Evolutionary conservation across 192 early-diverging fungal species (phyloP).

Genomic region (Chytriomyces sp.): DNA sequence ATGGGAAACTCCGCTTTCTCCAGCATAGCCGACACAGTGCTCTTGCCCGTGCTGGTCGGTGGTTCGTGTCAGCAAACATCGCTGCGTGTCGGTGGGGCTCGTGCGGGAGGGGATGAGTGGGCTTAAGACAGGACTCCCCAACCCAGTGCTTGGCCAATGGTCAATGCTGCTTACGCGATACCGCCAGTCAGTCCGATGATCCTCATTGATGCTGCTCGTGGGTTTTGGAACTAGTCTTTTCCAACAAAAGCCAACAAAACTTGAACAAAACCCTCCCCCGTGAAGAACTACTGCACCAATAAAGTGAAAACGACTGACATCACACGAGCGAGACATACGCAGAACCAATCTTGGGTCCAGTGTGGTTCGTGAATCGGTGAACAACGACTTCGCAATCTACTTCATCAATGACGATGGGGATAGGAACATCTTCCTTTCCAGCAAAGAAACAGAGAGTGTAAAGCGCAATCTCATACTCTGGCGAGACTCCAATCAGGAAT

Average conservation of each 20-base stretch:
- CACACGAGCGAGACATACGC: constrained; percentile 12
- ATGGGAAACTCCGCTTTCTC: constrained; percentile 60
- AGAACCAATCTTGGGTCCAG: constrained; percentile 5
- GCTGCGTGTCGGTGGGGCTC: no score
- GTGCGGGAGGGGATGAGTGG: not conserved
- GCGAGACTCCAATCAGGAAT: constrained; percentile 41
- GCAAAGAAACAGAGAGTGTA: constrained; percentile 42
- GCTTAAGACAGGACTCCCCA: not conserved
- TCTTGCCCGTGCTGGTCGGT: constrained; percentile 65
- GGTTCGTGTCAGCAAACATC: not conserved
- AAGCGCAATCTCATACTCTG: constrained; percentile 45
- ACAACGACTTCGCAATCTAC: constrained; percentile 13
- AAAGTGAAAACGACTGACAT: not conserved
- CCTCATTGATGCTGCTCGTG: constrained; percentile 61
- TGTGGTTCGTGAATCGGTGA: constrained; percentile 16
- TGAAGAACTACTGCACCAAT: no score
- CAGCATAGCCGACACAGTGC: constrained; percentile 66
- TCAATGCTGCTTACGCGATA: constrained; percentile 60
- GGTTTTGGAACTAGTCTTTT: not conserved
- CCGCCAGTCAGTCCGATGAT: constrained; percentile 94
- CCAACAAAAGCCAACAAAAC: not conserved
- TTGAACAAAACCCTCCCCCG: no score
- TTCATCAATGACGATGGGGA: constrained; percentile 24
- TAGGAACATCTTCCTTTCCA: constrained; percentile 20
- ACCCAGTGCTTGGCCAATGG: constrained; percentile 52